A percentile compares a stretch with the other conserved stretches of the same genome.
Conservation (phyloP, 1,284 basidiomycete genomes). For the Stereum hirsutum region DNA sequence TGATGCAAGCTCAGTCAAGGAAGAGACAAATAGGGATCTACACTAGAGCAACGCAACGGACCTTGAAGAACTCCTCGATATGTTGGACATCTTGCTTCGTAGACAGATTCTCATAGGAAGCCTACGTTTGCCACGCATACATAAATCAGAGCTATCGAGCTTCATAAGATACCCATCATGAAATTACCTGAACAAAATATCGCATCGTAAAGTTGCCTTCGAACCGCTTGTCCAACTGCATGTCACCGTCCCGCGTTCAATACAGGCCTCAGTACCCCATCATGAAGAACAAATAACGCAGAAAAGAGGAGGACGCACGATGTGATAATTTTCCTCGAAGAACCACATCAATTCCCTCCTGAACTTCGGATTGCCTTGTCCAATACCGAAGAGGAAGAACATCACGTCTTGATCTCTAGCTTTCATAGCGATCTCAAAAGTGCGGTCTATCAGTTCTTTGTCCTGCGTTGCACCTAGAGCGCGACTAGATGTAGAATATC, state of each 20-base stretch:
- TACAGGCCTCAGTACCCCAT: background rate
- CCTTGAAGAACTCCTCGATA: constrained; percentile 64
- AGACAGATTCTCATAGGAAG: too few relatives aligned
- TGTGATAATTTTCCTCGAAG: constrained; percentile 53
- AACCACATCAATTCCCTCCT: constrained; percentile 32
- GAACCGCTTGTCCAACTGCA: constrained; percentile 62
- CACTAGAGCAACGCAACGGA: too few relatives aligned
- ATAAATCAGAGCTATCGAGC: too few relatives aligned
- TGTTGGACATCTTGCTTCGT: constrained; percentile 61
- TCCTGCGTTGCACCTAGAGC: constrained; percentile 40
- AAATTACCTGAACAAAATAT: constrained; percentile 39
- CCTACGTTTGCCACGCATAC: too few relatives aligned
- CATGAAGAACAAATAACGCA: background rate
- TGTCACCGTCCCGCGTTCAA: background rate
- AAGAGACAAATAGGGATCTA: too few relatives aligned
- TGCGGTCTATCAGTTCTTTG: constrained; percentile 41
- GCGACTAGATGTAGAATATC: too few relatives aligned
- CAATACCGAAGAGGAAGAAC: constrained; percentile 41
- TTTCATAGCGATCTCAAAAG: constrained; percentile 49
- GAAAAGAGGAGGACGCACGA: constrained; percentile 33
- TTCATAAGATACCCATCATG: too few relatives aligned
- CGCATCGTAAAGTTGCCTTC: constrained; percentile 57
- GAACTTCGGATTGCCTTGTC: constrained; percentile 33
- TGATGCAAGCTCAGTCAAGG: too few relatives aligned
- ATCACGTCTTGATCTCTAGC: constrained; percentile 59